Conservation (phyloP, 805 yeast genomes). For the Barnettozyma salicaria region DNA sequence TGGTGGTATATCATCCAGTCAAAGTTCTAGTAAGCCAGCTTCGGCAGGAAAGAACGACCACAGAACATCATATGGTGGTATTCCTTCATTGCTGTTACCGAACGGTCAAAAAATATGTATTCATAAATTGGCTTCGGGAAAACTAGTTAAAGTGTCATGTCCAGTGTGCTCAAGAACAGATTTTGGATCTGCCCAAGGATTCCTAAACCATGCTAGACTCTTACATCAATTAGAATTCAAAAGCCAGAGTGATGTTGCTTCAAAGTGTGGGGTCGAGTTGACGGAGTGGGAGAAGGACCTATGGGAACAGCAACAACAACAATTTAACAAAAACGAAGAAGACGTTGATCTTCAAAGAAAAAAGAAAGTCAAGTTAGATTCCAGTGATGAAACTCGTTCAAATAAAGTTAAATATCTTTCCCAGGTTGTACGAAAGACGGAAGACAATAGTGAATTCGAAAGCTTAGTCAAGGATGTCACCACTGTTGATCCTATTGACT, state of each 20-base stretch:
- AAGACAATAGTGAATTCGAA: constrained; percentile 12
- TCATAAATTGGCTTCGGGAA: constrained; percentile 64
- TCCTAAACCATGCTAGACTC: constrained; percentile 67
- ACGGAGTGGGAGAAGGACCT: constrained; percentile 49
- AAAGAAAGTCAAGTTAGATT: constrained; percentile 1
- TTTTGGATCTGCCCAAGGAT: constrained; percentile 76
- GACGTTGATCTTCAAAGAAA: not conserved
- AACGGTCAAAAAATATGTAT: constrained; percentile 42
- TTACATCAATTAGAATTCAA: constrained; percentile 68
- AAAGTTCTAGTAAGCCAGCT: not conserved
- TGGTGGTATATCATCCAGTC: not conserved
- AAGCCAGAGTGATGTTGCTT: constrained; percentile 70
- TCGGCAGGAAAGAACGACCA: constrained; percentile 25
- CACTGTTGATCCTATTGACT: constrained; percentile 13
- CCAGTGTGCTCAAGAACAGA: constrained; percentile 61
- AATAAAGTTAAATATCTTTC: constrained; percentile 2
- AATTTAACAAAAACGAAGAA: not conserved
- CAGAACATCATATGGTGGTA: constrained; percentile 34
- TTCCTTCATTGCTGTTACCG: constrained; percentile 44
- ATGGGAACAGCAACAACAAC: constrained; percentile 8
- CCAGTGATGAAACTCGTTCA: not conserved
- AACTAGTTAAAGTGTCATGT: constrained; percentile 62
- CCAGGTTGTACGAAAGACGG: not conserved
- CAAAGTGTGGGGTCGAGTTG: constrained; percentile 53
- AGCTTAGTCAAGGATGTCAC: constrained; percentile 23